Base-by-base conservation (phyloP, 768 basidiomycete genomes). In the Suillus cothurnatus region DNA sequence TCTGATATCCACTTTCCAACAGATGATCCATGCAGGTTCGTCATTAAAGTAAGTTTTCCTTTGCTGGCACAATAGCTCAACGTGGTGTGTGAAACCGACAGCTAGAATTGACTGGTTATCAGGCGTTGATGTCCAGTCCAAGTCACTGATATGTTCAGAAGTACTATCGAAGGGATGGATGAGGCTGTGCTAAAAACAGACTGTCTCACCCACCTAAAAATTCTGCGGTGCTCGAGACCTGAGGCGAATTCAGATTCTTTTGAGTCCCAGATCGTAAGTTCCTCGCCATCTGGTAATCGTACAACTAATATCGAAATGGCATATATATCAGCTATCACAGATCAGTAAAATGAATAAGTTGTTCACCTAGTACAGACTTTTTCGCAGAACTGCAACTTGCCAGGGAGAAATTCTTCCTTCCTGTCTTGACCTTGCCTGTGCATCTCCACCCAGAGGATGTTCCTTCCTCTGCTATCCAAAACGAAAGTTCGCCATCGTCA, bases 221-320 rank as follows among this genome's bases (percentile, higher is more conserved):
- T 74, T 45, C 82, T 81, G 49, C 83, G 81, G 72, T 89, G 91
- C 75, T 97, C 96, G 57, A 96, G 80, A 3, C 96, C 96, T 6
- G 92, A 90, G 9, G 94, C 88, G 76, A 98, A 98, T 76, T 97
- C 93, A 21, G 93, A 95, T 75, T 93, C 92, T 61, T 91, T 91
- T 0, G 95, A 97, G 76, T 98, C 95, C 97, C 97, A 99, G 21
- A 99, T 94, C 0, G 94, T 95, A 55, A 98, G 76, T 72, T 96
- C 94, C 65, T 92, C 84, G 0, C 90, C 90, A 23, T 86, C 84
- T 0, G 81, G 70, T 19, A 78, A 74, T 6, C 83, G 79, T 17
- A 90, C 86, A 66, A 94, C 93, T 95, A 52, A 64, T 26, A 28
- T 41, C 17, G 32, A 9, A 50, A 34, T 4, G 17, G 58, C 43